Evolutionary conservation across 1,139 yeast species (phyloP).

Genomic region (Yueomyces sp.): DNA sequence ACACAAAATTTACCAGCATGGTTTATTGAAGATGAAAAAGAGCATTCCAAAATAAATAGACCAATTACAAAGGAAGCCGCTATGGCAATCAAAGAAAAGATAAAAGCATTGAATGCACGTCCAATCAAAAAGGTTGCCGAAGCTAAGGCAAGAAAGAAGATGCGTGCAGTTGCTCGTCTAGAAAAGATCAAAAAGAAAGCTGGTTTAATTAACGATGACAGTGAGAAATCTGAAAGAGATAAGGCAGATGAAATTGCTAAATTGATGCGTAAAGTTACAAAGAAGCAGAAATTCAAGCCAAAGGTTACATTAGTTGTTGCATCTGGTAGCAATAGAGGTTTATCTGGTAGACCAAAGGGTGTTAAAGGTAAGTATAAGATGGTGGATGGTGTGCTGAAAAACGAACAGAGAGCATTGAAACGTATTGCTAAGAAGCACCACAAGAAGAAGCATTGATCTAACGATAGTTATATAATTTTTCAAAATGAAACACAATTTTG

Average conservation of each 20-base stretch:
- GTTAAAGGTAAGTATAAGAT: constrained; percentile 95
- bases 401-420: constrained; percentile 86
- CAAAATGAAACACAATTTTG: too few species aligned
- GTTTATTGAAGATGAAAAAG: constrained; percentile 87
- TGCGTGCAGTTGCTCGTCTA: constrained; percentile 80
- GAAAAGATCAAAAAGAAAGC: constrained; percentile 92
- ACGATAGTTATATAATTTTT: too few species aligned
- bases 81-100: constrained; percentile 77
- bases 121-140: constrained; percentile 96
- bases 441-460: constrained; percentile 22
- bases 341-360: constrained; percentile 94
- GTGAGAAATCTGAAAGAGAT: constrained; percentile 77
- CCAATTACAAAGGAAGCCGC: constrained; percentile 98
- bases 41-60: constrained; percentile 71
- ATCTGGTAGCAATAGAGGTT: constrained; percentile 70
- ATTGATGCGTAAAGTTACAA: constrained; percentile 70
- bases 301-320: constrained; percentile 86
- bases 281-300: constrained; percentile 66
- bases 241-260: constrained; percentile 87
- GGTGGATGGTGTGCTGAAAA: constrained; percentile 98
- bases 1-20: constrained; percentile 85
- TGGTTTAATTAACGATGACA: constrained; percentile 80
- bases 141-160: constrained; percentile 93
- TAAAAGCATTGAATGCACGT: constrained; percentile 85
- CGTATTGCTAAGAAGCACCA: constrained; percentile 79